Evolutionary conservation across 2,329 filamentous ascomycete species (phyloP).

Genomic region (Exophiala spinifera): DNA sequence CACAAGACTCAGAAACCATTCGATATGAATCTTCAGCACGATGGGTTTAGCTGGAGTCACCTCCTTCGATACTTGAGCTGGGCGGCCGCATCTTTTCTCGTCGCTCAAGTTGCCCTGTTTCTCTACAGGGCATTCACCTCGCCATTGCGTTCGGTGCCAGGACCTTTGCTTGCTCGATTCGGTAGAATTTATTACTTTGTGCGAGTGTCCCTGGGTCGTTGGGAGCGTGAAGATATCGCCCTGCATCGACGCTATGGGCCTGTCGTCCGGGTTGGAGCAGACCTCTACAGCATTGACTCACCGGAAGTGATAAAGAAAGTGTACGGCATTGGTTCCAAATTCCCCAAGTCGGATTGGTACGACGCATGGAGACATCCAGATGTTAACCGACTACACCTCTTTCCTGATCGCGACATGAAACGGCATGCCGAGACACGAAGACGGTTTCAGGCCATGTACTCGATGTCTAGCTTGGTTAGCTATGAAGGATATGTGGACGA

Average conservation of each 20-base stretch:
- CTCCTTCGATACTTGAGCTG: slow-evolving; percentile 12
- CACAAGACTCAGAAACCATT: too few relatives aligned
- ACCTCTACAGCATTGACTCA: slow-evolving; percentile 25
- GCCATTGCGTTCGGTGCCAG: slow-evolving; percentile 43
- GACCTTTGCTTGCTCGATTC: slow-evolving; percentile 46
- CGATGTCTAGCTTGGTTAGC: slow-evolving; percentile 47
- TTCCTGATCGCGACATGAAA: slow-evolving; percentile 70
- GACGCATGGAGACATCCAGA: slow-evolving; percentile 63
- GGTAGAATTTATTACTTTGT: slow-evolving; percentile 46
- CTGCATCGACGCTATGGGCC: slow-evolving; percentile 26
- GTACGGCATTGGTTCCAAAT: slow-evolving; percentile 25
- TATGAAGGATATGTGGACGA: slow-evolving; percentile 52
- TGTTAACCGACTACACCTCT: slow-evolving; percentile 52
- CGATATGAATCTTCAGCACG: too few relatives aligned
- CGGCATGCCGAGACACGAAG: slow-evolving; percentile 70
- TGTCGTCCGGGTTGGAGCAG: slow-evolving; percentile 23
- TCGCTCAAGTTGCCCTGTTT: slow-evolving; percentile 10
- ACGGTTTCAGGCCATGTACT: slow-evolving; percentile 46
- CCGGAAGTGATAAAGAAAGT: slow-evolving; percentile 27
- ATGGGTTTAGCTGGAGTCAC: too few relatives aligned
- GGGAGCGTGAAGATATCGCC: slow-evolving; percentile 36
- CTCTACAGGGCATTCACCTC: slow-evolving; percentile 30
- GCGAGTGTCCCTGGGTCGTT: slow-evolving; percentile 36
- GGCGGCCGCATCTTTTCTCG: slow-evolving; percentile 3
- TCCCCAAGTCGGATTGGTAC: slow-evolving; percentile 29